Evolutionary conservation across 2,329 filamentous ascomycete species (phyloP), one percentile per base, ranked within the genome.

Genomic region (Rasamsonia emersonii): DNA sequence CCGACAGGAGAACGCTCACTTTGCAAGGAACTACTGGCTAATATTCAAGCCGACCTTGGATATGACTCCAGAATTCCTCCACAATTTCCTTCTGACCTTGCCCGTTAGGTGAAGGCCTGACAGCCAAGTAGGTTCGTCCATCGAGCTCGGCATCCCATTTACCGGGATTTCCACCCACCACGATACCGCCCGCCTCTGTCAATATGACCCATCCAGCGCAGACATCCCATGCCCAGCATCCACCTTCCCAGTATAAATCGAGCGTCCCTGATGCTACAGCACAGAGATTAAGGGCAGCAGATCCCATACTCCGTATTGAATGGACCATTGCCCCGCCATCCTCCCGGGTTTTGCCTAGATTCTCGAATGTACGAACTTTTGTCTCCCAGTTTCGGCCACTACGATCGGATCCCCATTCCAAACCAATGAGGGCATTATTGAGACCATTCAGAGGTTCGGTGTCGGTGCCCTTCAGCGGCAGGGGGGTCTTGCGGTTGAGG

Each of bases 211-310:
- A 77, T 0, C 69, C 75, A 4, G 75, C 75, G 46, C 72, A 77
- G 7, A 79, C 73, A 60, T 79, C 75, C 75, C 75, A 79, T 5
- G 72, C 72, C 74, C 73, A 79, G 45, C 72, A 77, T 1, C 75
- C 75, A 2, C 70, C 73, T 45, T 79, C 75, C 75, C 75, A 79
- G 39, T 77, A 78, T n/a, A 73, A 46, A 54, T 79, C 75, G 30
- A 77, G 36, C 14, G 60, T 58, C 1, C 75, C 75, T 20, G 62
- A 60, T 3, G 75, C 75, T 16, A 79, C 73, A 5, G 56, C 64
- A 46, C 75, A 79, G 9, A 77, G 51, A 47, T 78, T 78, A 44
- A 79, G 49, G 9, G 74, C 75, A n/a, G 74, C 75, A 5, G 62
- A 68, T 1, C 75, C 75, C 36, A 76, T 53, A 15, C 62, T 68